Evolutionary conservation across 2,329 filamentous ascomycete species (phyloP).

Genomic region (Trichoderma asperellum): DNA sequence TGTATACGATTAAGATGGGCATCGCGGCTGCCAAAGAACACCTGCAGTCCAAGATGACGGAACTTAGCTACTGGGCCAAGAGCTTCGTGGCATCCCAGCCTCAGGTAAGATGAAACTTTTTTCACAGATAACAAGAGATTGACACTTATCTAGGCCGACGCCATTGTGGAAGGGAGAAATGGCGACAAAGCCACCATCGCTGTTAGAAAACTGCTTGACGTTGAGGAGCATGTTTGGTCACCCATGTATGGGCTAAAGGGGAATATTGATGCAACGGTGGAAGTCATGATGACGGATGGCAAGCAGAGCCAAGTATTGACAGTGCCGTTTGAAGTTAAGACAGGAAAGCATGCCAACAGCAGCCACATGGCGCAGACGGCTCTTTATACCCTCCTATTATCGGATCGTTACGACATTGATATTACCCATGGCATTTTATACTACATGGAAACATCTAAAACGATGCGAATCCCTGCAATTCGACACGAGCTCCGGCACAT

Average conservation of each 20-base stretch:
- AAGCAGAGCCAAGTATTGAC: conserved; percentile 71
- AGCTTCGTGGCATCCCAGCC: conserved; percentile 76
- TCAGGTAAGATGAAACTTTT: conserved; percentile 52
- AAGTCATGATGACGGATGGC: conserved; percentile 78
- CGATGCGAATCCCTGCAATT: conserved; percentile 80
- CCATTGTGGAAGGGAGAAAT: conserved; percentile 77
- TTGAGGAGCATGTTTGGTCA: conserved; percentile 98
- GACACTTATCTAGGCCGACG: conserved; percentile 56
- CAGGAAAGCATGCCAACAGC: conserved; percentile 79
- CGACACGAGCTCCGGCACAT: conserved; percentile 90
- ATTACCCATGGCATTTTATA: conserved; percentile 90
- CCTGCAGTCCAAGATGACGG: conserved; percentile 79
- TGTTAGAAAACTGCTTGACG: conserved; percentile 90
- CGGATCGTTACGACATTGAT: conserved; percentile 92
- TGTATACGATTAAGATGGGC: conserved; percentile 84
- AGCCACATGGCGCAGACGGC: conserved; percentile 92
- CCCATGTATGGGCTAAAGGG: conserved; percentile 97
- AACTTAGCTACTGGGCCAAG: conserved; percentile 81
- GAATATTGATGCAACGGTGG: conserved; percentile 95
- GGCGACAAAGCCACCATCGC: conserved; percentile 78
- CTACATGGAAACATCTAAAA: conserved; percentile 90
- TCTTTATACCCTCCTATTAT: conserved; percentile 88
- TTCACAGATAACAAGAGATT: neutral
- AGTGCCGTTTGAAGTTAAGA: conserved; percentile 94
- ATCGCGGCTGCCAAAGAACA: conserved; percentile 75